Percentiles rank a stretch among this genome's conserved stretches.
Evolutionary conservation across 805 yeast species (phyloP).

Genomic region (Saturnispora mendoncae): DNA sequence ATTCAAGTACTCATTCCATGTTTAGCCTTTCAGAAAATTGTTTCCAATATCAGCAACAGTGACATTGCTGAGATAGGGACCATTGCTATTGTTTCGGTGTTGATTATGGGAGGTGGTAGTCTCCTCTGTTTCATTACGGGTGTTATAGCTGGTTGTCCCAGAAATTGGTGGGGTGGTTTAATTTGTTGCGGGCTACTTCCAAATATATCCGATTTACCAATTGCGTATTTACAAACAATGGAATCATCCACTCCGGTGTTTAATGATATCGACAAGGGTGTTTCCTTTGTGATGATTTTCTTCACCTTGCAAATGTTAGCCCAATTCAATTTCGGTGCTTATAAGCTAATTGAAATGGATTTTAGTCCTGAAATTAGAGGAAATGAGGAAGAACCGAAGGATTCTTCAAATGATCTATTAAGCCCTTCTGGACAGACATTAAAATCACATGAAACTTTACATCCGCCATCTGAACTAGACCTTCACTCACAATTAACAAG

Average conservation of each 20-base stretch:
- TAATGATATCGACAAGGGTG: conserved; percentile 57
- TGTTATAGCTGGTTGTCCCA: conserved; percentile 47
- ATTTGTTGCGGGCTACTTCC: conserved; percentile 67
- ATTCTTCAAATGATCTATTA: neutral
- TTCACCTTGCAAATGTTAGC: conserved; percentile 56
- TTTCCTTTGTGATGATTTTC: conserved; percentile 79
- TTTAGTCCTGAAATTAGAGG: conserved; percentile 32
- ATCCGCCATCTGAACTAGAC: too few species aligned
- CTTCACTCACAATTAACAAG: too few species aligned
- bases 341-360: conserved; percentile 61
- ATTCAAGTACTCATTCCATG: conserved; percentile 70
- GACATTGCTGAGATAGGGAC: conserved; percentile 69
- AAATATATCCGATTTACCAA: conserved; percentile 75
- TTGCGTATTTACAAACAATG: conserved; percentile 71
- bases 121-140: conserved; percentile 31
- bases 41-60: conserved; percentile 51
- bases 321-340: conserved; percentile 72
- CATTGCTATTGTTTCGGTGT: conserved; percentile 38
- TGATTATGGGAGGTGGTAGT: conserved; percentile 31
- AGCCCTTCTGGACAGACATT: neutral
- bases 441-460: conserved; percentile 2
- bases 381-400: neutral
- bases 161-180: conserved; percentile 65
- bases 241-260: conserved; percentile 51
- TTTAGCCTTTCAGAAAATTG: conserved; percentile 65